phyloP scores from a whole-genome alignment of 441 rosid genomes.

The Bocquillonia castaneifolia region DNA sequence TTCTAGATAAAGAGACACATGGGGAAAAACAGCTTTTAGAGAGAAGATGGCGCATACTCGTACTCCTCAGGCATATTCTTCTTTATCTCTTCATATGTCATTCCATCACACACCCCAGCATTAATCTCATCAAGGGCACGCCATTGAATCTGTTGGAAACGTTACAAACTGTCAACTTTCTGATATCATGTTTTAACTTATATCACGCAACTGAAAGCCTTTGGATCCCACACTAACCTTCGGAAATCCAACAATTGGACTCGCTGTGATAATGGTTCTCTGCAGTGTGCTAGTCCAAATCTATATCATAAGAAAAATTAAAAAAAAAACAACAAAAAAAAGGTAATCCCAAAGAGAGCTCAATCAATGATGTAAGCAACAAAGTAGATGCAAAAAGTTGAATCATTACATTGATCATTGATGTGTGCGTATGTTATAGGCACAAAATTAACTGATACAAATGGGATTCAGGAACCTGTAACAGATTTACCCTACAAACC shows the following conservation, averaged over 20 bases:
- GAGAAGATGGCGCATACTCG: slow-evolving; percentile 49
- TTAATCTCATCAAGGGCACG: slow-evolving; percentile 98
- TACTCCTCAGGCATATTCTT: slow-evolving; percentile 96
- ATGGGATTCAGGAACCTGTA: not conserved
- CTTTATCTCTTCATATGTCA: slow-evolving; percentile 95
- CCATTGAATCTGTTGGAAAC: slow-evolving; percentile 78
- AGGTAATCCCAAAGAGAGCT: not conserved
- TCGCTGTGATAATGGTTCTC: slow-evolving; percentile 81
- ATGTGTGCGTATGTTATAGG: not conserved
- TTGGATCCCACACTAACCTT: slow-evolving; percentile 51
- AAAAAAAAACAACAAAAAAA: not conserved
- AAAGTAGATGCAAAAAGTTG: not conserved
- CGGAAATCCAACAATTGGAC: slow-evolving; percentile 91
- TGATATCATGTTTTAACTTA: not conserved
- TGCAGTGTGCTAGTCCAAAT: slow-evolving; percentile 99
- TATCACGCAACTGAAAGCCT: slow-evolving; percentile 3
- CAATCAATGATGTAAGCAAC: not conserved
- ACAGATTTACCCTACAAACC: not conserved
- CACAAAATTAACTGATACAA: not conserved
- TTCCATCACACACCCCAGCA: slow-evolving; percentile 98
- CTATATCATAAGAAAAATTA: slow-evolving; percentile 33
- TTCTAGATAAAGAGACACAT: not conserved
- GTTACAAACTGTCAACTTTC: not conserved
- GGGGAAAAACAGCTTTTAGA: not conserved
- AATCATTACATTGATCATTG: not conserved